Base-by-base conservation (phyloP, 1,284 basidiomycete genomes). In the Neonothopanus nambi region DNA sequence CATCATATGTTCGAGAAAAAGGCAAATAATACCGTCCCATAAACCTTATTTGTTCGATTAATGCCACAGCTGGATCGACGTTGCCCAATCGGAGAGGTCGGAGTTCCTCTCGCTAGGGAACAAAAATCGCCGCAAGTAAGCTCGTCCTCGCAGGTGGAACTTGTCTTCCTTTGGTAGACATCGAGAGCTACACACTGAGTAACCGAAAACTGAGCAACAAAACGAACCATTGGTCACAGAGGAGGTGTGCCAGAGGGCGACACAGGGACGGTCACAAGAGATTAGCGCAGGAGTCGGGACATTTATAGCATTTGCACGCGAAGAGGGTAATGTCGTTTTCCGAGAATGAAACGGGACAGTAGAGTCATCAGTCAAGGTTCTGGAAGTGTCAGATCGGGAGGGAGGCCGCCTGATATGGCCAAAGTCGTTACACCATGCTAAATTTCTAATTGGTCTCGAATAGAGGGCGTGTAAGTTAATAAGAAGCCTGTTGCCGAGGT, bases 341-440 rank as follows among this genome's bases (percentile, higher is more conserved):
- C 62, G 65, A 67, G 66, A 68, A 61, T 62, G 61, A 71, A 71
- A 77, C 26, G 74, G n/a, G 70, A 71, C 71, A 36, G 66, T 59
- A 65, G 67, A 71, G 67, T 71, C 57, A 64, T 64, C 65, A 71
- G 67, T 66, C 69, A 71, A 69, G 66, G 68, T 72, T 76, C 73
- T 77, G 72, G 74, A 75, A 74, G 24, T 70, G 73, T 72, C 75
- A 80, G 72, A 77, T 78, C 74, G 68, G 61, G 59, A 43, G 62
- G 59, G 26, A 28, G 26, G 26, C 26, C 26, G 66, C 72, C 71
- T 71, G 68, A 79, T 78, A 71, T 74, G 71, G 74, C 63, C 58
- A 68, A 63, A 64, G 67, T 72, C 70, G 62, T 67, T 63, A 63
- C 69, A 68, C 74, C 64, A 66, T 45, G 59, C 59, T 63, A 69